phyloP scores from a whole-genome alignment of 1,284 basidiomycete species.

The Omphalotus olearius region DNA sequence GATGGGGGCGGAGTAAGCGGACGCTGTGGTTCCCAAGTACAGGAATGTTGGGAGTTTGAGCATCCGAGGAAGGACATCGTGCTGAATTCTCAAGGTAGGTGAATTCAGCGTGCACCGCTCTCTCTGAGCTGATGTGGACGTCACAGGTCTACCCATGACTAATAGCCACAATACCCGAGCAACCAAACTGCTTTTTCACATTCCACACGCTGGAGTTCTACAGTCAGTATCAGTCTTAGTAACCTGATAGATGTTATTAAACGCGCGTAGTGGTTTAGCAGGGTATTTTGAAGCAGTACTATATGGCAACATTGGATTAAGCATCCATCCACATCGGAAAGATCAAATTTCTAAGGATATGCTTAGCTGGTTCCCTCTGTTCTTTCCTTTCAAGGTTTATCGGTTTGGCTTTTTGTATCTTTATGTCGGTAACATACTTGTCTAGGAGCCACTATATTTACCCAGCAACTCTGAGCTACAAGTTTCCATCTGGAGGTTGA shows the following conservation, averaged over 20 bases:
- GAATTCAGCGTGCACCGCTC: background rate
- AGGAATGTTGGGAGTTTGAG: conserved; percentile 97
- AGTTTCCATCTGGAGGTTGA: conserved; percentile 93
- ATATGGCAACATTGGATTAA: conserved; percentile 85
- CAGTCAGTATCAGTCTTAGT: conserved; percentile 44
- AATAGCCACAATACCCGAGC: conserved; percentile 88
- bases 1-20: conserved; percentile 55
- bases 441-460: conserved; percentile 87
- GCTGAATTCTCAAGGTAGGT: conserved; percentile 64
- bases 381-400: conserved; percentile 85
- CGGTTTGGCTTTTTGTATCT: background rate
- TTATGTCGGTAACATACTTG: background rate
- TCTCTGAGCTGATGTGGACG: conserved; percentile 10
- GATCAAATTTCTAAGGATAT: conserved; percentile 87
- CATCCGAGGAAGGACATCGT: conserved; percentile 84
- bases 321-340: conserved; percentile 90
- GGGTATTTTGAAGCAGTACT: conserved; percentile 97
- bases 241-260: background rate
- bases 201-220: conserved; percentile 91
- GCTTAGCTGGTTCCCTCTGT: conserved; percentile 99
- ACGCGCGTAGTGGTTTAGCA: conserved; percentile 66
- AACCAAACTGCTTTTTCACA: conserved; percentile 81
- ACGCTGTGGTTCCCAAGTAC: conserved; percentile 77
- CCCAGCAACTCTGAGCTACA: conserved; percentile 90
- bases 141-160: conserved; percentile 71